Evolutionary conservation across 441 rosid species (phyloP), one percentile per base, ranked within the genome.

Genomic region (Populus hybrid): DNA sequence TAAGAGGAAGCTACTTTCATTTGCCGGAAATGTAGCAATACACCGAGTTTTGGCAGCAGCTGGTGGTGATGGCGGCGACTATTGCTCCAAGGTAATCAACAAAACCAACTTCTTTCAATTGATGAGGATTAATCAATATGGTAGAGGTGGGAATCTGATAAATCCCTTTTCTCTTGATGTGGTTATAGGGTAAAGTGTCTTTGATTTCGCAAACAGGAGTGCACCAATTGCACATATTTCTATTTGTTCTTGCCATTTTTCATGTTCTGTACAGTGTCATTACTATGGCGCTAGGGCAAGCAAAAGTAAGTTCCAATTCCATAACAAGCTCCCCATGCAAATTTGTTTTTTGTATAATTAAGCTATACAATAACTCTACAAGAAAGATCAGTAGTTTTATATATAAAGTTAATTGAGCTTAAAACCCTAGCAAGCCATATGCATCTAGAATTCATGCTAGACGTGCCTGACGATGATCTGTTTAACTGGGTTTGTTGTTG

Each of bases 201-300:
- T 71, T 91, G 83, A 88, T 91, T 59, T 85, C 95, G 2, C 84
- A 66, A 69, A 76, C 82, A 0, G 93, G 92, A 69, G 74, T 91
- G 79, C 89, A 89, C 73, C 93, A 91, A 65, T 66, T 91, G 79
- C 93, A 88, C 75, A 86, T 91, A 71, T 91, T 91, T 67, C 83
- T 91, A 76, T 91, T 89, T 45, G 88, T 88, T 53, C 87, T 91
- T 2, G 93, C 92, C 6, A 85, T 89, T 26, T 80, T 89, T 61
- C 95, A 91, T 65, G 84, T 89, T 29, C 75, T 88, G 7, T 91
- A 89, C 74, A 86, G 91, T 63, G 85, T 87, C 11, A 61, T 84
- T 18, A 88, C 95, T 1, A 88, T 89, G 36, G 81, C 82, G 29
- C 81, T 89, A 1, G 93, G 87, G 8, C 79, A 79, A 68, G 91